Base-by-base conservation (phyloP, 73 alveolate species). In the Halteria grandinella region DNA sequence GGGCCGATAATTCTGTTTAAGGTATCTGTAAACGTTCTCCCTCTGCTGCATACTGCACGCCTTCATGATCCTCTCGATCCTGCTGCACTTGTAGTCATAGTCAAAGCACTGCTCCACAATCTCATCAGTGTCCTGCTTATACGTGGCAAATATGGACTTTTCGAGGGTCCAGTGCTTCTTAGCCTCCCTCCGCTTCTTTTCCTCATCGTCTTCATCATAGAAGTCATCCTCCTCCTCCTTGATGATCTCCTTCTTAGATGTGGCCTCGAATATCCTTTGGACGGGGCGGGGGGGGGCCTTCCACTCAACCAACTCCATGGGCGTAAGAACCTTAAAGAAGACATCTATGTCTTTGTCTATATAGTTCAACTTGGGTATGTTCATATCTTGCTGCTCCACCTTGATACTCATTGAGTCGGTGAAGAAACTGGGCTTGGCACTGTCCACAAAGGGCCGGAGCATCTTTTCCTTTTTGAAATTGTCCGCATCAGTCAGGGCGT, bases 41-140 rank as follows among this genome's bases (percentile, higher is more conserved):
- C 36, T 75, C 88, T 31, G 59, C 74, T 8, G 37, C 79, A 17
- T 81, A n/a, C n/a, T n/a, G n/a, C n/a, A n/a, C n/a, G n/a, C 40
- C 29, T 62, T 60, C 12, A 84, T 34, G 15, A 84, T 15, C 40
- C 64, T 62, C 3, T 76, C 75, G 14, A 74, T 63, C 34, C 58
- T 73, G 37, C 79, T 43, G 74, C 88, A 75, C 32, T 49, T 28
- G 88, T 88, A 84, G 33, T 84, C 93, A 63, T 58, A 75, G 21
- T 84, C 76, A 53, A 84, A 84, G 39, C 93, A 84, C 4, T 74
- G 55, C 7, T 29, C 60, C 14, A 75, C 48, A 14, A 47, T 43
- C 50, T 66, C 70, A 17, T 52, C 74, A 28, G 80, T 43, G 64
- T 84, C 93, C 37, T 28, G 28, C 62, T 84, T 51, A 31, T 84